These are phyloP conservation scores for Acer campestre DNA, from an alignment of 345 rosid genomes.

Conservation along the genomic window DNA sequence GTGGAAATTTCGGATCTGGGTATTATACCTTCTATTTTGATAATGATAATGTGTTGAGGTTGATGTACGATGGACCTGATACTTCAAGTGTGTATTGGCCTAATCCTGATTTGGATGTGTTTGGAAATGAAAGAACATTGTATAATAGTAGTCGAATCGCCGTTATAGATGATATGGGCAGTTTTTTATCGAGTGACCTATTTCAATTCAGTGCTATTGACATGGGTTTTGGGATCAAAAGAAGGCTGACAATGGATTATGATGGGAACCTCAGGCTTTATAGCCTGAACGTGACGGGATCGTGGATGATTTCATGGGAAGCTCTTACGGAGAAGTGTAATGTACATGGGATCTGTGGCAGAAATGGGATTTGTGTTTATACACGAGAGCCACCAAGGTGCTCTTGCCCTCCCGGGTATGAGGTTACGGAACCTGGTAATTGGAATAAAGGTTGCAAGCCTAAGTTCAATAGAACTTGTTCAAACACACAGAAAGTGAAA, in stretches of 20 bases:
- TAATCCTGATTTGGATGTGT: neutral
- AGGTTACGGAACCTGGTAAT: too few species aligned
- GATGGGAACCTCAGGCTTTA: conserved; percentile 53
- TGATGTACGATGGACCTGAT: conserved; percentile 49
- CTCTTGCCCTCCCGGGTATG: too few species aligned
- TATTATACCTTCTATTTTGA: conserved; percentile 33
- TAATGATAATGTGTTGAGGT: conserved; percentile 39
- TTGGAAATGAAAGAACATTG: conserved; percentile 26
- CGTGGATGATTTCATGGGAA: conserved; percentile 6
- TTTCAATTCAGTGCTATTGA: conserved; percentile 40
- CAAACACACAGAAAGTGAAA: too few species aligned
- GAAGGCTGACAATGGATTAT: conserved; percentile 44
- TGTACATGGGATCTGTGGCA: too few species aligned
- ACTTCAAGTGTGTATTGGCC: conserved; percentile 53
- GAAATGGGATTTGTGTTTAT: too few species aligned
- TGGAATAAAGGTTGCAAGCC: too few species aligned
- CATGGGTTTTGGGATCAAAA: conserved; percentile 29
- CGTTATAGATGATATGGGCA: conserved; percentile 38
- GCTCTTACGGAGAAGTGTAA: too few species aligned
- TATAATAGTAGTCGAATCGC: conserved; percentile 42
- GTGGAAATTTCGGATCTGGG: conserved; percentile 31
- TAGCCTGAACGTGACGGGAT: conserved; percentile 33
- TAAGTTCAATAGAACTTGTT: too few species aligned
- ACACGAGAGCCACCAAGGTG: too few species aligned
- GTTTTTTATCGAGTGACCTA: conserved; percentile 36